phyloP scores from a whole-genome alignment of 1,284 basidiomycete genomes.

The Ganoderma multipileum region DNA sequence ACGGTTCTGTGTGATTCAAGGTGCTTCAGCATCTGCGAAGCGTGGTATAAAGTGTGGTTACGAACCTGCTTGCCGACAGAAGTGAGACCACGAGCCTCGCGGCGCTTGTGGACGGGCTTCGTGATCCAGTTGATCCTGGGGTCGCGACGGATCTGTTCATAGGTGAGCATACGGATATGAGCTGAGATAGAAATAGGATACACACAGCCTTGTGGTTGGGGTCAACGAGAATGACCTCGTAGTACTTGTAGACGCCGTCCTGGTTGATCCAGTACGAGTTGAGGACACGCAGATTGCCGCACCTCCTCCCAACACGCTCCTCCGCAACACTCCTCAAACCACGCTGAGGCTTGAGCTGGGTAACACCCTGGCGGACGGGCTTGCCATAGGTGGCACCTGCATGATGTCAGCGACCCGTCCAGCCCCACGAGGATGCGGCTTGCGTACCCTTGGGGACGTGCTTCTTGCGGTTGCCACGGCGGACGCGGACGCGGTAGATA shows the following conservation, averaged over 20 bases:
- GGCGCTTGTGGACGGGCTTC: slow-evolving; percentile 98
- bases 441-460: slow-evolving; percentile 91
- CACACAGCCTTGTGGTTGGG: slow-evolving; percentile 89
- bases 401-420: slow-evolving; percentile 4
- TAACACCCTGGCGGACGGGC: slow-evolving; percentile 99
- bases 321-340: slow-evolving; percentile 94
- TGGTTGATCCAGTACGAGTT: slow-evolving; percentile 99
- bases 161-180: slow-evolving; percentile 13
- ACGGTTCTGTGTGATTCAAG: slow-evolving; percentile 66
- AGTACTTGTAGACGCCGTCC: slow-evolving; percentile 99
- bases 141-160: slow-evolving; percentile 85
- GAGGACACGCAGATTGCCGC: slow-evolving; percentile 94
- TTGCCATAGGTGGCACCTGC: slow-evolving; percentile 97
- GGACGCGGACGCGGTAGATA: slow-evolving; percentile 96
- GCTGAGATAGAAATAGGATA: background rate
- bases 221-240: slow-evolving; percentile 98
- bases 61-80: slow-evolving; percentile 91
- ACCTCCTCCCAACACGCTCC: slow-evolving; percentile 97
- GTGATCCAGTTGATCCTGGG: slow-evolving; percentile 99
- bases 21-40: slow-evolving; percentile 20
- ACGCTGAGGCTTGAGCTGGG: slow-evolving; percentile 98
- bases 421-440: background rate
- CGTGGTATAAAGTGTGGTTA: slow-evolving; percentile 23
- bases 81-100: slow-evolving; percentile 98
- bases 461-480: slow-evolving; percentile 99